Evolutionary conservation across 768 basidiomycete species (phyloP), one percentile per base, ranked within the genome.

Genomic region (Suillus occidentalis): DNA sequence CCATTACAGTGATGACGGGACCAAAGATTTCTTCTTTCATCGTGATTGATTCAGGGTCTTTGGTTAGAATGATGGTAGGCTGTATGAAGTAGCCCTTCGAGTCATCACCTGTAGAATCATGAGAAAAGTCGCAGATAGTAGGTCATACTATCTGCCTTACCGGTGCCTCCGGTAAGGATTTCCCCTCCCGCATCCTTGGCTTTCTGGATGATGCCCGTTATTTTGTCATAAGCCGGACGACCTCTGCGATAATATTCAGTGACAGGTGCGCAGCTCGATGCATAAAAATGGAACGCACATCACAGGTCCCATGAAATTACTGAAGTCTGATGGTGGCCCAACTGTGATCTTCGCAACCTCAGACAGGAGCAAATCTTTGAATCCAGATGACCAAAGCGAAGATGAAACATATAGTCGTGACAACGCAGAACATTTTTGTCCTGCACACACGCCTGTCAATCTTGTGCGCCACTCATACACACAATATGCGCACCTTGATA

Each of bases 11-110:
- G 61, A 98, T 71, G 42, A 99, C 96, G 31, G 97, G 97, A 1
- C 97, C 97, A 71, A 99, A 99, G 71, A 99, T 92, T 79, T 99
- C 97, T 69, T 98, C 93, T 8, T 85, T 85, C 87, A 99, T 92
- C 2, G 95, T 96, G 52, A 96, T 77, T 2, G 88, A 91, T 66
- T 86, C 86, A 47, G 97, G 95, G 74, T 99, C 94, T 73, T 92
- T 91, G 70, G 90, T 97, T 65, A 94, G 78, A 71, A 99, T 96
- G 64, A 98, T 88, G 9, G 97, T 99, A 4, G 97, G 97, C 75
- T 95, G 87, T 65, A 99, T 82, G 77, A 90, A 99, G 84, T 87
- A 99, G 9, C 97, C 97, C 72, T 87, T 93, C 28, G 94, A 94
- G 75, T 91, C 90, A 73, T 99, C 93, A 52, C 84, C 93, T 91